phyloP scores from a whole-genome alignment of 2,329 filamentous ascomycete species.

The Grosmannia huntii region DNA sequence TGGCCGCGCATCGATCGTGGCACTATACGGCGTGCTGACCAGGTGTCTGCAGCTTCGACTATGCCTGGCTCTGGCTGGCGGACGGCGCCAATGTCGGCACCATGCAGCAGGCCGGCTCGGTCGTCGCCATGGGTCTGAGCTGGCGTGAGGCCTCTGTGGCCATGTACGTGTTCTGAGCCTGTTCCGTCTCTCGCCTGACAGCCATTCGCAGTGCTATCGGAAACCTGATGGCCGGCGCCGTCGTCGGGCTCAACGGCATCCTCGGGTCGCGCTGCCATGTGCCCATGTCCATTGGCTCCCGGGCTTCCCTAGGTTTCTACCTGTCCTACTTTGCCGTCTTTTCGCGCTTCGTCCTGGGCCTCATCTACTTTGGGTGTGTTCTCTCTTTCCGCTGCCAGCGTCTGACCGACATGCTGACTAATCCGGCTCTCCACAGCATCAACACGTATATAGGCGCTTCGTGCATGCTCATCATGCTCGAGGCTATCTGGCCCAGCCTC shows the following conservation, averaged over 20 bases:
- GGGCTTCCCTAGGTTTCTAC: slow-evolving; percentile 25
- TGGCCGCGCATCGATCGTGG: background rate
- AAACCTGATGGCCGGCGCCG: slow-evolving; percentile 19
- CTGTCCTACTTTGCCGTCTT: slow-evolving; percentile 19
- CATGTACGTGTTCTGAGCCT: slow-evolving; percentile 10
- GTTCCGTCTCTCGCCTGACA: background rate
- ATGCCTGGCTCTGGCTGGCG: slow-evolving; percentile 13
- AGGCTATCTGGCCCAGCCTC: slow-evolving; percentile 28
- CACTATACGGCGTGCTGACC: too few relatives aligned
- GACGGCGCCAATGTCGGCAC: slow-evolving; percentile 15
- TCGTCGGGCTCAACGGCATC: slow-evolving; percentile 23
- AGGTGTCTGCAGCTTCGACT: slow-evolving; percentile 7
- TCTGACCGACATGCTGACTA: too few relatives aligned
- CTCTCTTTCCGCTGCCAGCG: too few relatives aligned
- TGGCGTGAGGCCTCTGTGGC: slow-evolving; percentile 14
- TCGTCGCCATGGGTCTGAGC: slow-evolving; percentile 13
- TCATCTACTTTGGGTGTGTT: slow-evolving; percentile 21
- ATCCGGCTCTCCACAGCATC: slow-evolving; percentile 12
- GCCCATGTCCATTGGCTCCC: slow-evolving; percentile 24
- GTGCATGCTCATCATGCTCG: slow-evolving; percentile 18
- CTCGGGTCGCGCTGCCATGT: slow-evolving; percentile 24
- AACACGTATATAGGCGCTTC: slow-evolving; percentile 8
- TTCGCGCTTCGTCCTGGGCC: slow-evolving; percentile 19
- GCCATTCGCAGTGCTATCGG: slow-evolving; percentile 7
- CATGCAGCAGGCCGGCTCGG: slow-evolving; percentile 15